Base-by-base conservation (phyloP, 768 basidiomycete genomes). In the Termitomyces sp. region DNA sequence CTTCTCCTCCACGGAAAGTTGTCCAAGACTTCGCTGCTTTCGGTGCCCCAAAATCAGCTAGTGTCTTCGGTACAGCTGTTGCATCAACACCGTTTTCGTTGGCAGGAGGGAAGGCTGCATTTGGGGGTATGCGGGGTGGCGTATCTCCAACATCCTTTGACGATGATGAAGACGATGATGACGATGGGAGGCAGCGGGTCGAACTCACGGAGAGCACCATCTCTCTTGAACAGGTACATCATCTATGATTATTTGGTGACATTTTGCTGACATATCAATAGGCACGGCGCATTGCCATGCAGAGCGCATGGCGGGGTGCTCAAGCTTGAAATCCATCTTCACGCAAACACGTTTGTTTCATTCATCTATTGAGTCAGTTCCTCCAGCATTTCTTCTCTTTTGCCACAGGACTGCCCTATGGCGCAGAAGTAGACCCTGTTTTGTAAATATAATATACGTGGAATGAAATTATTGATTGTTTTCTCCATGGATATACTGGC, bases 11-110 rank as follows among this genome's bases (percentile, higher is more conserved):
- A 14, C 86, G 94, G 64, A 93, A 89, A 66, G 90, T 97, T 21
- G 86, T 97, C 37, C 84, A 85, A 35, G 91, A 95, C 65, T 95
- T 94, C 68, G 89, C 90, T 34, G 77, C 92, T 2, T 95, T 95
- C 64, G 87, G 91, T 9, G 88, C 88, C 9, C 80, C 88, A 3
- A 78, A 82, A 59, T 81, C 79, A 6, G 80, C 85, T 17, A 91
- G 88, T 64, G 90, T 95, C 34, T 94, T 91, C 61, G 86, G 85
- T 41, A 92, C 91, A 2, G 88, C 88, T 23, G 91, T 94, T 11
- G 84, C 84, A 21, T 77, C 85, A n/a, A 85, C 88, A 19, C 89
- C 90, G 2, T 87, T 90, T 75, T 86, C 86, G 21, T 72, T 91
- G 58, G 85, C 89, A 8, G 86, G 88, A 35, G 84, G 89, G 41